Evolutionary conservation across 2,329 filamentous ascomycete genomes (phyloP).

Genomic region (Tolypocladium pustulatum): DNA sequence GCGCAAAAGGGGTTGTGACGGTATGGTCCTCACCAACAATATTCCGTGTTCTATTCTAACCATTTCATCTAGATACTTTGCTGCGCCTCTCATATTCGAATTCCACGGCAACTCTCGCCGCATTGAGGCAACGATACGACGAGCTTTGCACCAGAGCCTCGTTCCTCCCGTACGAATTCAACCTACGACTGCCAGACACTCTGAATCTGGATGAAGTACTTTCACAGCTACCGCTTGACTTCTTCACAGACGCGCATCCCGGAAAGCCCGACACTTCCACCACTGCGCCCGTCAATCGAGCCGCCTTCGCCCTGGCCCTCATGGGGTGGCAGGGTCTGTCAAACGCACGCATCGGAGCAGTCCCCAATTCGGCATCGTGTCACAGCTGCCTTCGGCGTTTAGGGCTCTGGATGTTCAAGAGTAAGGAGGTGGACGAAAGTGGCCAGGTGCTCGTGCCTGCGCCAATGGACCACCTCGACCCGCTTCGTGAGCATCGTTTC

Average conservation of each 20-base stretch:
- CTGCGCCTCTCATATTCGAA: conserved; percentile 55
- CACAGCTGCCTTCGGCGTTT: conserved; percentile 78
- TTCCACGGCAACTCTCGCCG: conserved; percentile 44
- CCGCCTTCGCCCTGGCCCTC: conserved; percentile 58
- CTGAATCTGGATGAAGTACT: conserved; percentile 41
- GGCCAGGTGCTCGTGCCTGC: conserved; percentile 45
- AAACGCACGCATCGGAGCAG: conserved; percentile 42
- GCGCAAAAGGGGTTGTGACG: conserved; percentile 79
- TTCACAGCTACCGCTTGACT: conserved; percentile 38
- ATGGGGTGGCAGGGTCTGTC: conserved; percentile 66
- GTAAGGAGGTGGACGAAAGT: conserved; percentile 51
- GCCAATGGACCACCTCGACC: conserved; percentile 57
- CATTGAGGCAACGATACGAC: conserved; percentile 53
- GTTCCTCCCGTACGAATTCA: conserved; percentile 52
- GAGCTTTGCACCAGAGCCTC: conserved; percentile 44
- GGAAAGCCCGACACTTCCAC: conserved; percentile 14
- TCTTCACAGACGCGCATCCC: conserved; percentile 38
- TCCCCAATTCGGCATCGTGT: conserved; percentile 68
- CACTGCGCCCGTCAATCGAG: conserved; percentile 35
- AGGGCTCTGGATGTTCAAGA: conserved; percentile 89
- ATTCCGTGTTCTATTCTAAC: not conserved
- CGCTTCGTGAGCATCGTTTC: conserved; percentile 63
- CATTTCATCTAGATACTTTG: conserved; percentile 36
- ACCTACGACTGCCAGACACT: conserved; percentile 43
- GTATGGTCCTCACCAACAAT: conserved; percentile 29